Base-by-base conservation (phyloP, 1,284 basidiomycete genomes). In the Microbotryum lychnidis-dioicae region DNA sequence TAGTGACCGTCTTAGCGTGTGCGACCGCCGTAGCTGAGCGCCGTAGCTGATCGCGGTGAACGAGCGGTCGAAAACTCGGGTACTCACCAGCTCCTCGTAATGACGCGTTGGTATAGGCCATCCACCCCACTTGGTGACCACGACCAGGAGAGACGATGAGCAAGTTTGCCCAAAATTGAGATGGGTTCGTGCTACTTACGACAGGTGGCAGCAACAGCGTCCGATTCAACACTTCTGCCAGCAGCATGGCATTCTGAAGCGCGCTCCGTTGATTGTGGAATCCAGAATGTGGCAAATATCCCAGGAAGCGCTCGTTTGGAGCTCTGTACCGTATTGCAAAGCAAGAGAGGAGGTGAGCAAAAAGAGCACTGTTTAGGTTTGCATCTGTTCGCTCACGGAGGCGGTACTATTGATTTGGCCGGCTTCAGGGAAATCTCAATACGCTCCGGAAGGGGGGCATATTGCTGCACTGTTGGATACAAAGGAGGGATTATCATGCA, bases 231-330 rank as follows among this genome's bases (percentile, higher is more conserved):
- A 64, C 10, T 47, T 58, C 60, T 37, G 67, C 66, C n/a, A 70
- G 60, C 9, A 66, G 51, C 18, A 71, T 56, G 4, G 69, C 69
- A 54, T 69, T 70, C 31, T 64, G 58, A 5, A 72, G 50, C 16
- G 57, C 67, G 27, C 64, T 63, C 0, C 69, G 60, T 60, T 71
- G 71, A 54, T 72, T 72, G 59, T 72, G 67, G 56, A 62, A 70
- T 23, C 71, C 71, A 16, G 68, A 70, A 54, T 70, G 71, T 9
- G 71, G 64, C 14, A 55, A 49, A 51, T 65, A 67, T 23, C 49
- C 46, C 33, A 67, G 47, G 50, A 57, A 66, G 23, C 46, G 10
- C 48, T 58, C 56, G 6, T 49, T 21, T 8, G 47, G 29, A 31
- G 44, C 23, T 20, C 56, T 49, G n/a, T 23, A 33, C 7, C 31